phyloP scores from a whole-genome alignment of 139 green algal species.

The Penium margaritaceum region DNA sequence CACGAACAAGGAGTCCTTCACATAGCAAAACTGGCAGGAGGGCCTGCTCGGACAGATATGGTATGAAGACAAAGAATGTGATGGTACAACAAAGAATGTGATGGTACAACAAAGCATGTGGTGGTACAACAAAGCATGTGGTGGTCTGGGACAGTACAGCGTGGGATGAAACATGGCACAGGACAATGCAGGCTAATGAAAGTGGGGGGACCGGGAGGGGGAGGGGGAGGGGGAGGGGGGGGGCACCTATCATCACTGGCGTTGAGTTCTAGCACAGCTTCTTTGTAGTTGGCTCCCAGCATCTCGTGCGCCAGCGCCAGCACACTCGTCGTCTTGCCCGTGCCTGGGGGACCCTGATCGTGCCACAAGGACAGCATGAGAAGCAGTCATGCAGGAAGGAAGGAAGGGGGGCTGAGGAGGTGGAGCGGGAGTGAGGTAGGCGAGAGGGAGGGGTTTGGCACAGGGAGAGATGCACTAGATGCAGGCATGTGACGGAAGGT shows the following conservation, averaged over 20 bases:
- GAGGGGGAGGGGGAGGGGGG: not conserved
- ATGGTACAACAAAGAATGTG: no score
- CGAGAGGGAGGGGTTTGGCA: not conserved
- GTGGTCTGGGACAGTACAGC: no score
- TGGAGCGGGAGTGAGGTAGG: not conserved
- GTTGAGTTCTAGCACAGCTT: constrained; percentile 95
- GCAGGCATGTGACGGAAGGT: no score
- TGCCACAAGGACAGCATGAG: constrained; percentile 16
- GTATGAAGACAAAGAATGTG: no score
- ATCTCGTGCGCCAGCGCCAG: constrained; percentile 80
- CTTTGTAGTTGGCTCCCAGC: constrained; percentile 73
- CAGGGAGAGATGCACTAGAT: no score
- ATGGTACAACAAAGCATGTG: no score
- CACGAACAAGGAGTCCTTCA: no score
- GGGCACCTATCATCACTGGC: constrained; percentile 79
- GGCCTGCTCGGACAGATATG: no score
- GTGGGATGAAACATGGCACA: no score
- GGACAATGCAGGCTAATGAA: not conserved
- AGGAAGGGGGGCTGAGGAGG: not conserved
- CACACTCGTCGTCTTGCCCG: constrained; percentile 94
- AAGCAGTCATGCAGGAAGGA: constrained; percentile 7
- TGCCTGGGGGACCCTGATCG: constrained; percentile 82
- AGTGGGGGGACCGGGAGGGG: not conserved
- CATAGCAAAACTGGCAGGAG: no score
- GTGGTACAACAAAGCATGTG: no score